Percentiles rank a stretch among this genome's conserved stretches.
These are phyloP conservation scores for Scutellaria baicalensis DNA, from an alignment of 257 asterid genomes.

Conservation along the genomic window DNA sequence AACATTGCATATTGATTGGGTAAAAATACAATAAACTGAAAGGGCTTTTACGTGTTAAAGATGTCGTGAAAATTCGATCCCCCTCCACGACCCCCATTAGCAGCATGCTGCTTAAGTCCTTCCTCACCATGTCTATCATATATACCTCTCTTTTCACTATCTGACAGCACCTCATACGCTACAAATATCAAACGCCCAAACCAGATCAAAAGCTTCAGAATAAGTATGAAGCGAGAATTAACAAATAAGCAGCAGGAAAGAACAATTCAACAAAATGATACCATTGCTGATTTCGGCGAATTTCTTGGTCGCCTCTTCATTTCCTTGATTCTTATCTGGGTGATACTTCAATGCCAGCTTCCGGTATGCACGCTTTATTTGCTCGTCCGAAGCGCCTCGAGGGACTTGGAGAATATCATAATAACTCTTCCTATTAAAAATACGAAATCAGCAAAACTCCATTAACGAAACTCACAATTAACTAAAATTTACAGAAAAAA, in stretches of 20 bases:
- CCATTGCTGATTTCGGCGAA: constrained; percentile 94
- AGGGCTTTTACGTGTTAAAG: constrained; percentile 62
- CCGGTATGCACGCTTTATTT: constrained; percentile 82
- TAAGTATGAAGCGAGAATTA: no score
- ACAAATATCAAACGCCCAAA: constrained; percentile 17
- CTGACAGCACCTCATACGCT: constrained; percentile 93
- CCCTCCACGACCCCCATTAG: constrained; percentile 74
- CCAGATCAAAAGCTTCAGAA: constrained; percentile 9
- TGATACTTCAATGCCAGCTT: constrained; percentile 94
- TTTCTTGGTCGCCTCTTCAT: constrained; percentile 86
- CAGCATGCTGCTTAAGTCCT: constrained; percentile 90
- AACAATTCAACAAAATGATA: neutral
- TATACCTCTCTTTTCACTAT: constrained; percentile 73
- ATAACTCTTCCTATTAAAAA: constrained; percentile 67
- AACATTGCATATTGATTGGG: no score
- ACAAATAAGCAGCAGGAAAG: no score
- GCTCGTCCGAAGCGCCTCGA: constrained; percentile 80
- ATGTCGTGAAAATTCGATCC: constrained; percentile 90
- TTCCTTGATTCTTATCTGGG: constrained; percentile 86
- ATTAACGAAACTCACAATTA: neutral
- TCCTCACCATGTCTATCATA: constrained; percentile 87
- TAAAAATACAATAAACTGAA: no score
- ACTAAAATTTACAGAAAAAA: neutral
- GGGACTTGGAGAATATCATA: constrained; percentile 77
- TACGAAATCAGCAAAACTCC: neutral